Evolutionary conservation across 2,329 filamentous ascomycete genomes (phyloP).

Genomic region (Stenocarpella maydis): DNA sequence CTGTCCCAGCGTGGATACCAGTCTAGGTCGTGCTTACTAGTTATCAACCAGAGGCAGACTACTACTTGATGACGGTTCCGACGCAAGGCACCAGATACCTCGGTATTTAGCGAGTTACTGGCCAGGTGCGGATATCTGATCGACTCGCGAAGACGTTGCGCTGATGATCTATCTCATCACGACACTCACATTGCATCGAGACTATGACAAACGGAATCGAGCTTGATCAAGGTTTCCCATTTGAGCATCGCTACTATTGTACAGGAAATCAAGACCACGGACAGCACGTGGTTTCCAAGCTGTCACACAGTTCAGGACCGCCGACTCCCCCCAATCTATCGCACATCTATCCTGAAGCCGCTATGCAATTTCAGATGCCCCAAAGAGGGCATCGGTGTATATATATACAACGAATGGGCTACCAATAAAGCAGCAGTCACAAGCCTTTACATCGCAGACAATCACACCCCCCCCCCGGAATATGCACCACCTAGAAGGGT

Average conservation of each 20-base stretch:
- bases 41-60: too few relatives aligned
- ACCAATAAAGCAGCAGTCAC: background rate
- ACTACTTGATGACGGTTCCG: too few relatives aligned
- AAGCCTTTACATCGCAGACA: background rate
- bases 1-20: too few relatives aligned
- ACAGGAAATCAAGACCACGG: background rate
- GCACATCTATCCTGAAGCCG: conserved; percentile 10
- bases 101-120: too few relatives aligned
- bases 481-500: background rate
- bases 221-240: background rate
- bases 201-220: too few relatives aligned
- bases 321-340: background rate
- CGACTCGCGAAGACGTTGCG: too few relatives aligned
- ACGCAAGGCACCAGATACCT: too few relatives aligned
- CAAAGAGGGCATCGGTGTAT: background rate
- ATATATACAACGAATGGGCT: conserved; percentile 26
- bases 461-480: background rate
- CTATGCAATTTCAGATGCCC: conserved; percentile 8
- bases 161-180: background rate
- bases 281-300: conserved; percentile 8
- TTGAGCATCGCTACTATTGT: background rate
- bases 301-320: background rate
- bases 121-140: background rate
- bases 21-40: too few relatives aligned
- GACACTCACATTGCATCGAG: background rate